Base-by-base conservation (phyloP, 2,329 filamentous ascomycete genomes). In the Epichloe coenophiala region DNA sequence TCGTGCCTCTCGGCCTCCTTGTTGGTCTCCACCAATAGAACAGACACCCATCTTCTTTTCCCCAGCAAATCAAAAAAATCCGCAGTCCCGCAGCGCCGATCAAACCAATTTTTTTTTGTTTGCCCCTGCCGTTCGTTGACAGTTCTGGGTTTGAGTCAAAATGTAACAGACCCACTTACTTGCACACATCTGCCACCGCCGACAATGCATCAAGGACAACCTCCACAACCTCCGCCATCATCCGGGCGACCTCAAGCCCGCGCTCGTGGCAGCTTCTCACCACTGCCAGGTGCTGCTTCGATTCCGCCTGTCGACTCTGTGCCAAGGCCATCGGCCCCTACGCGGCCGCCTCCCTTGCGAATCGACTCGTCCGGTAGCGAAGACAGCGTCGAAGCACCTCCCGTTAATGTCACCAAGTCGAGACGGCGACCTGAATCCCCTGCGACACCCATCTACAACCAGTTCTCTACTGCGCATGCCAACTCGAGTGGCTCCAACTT, bases 251-350 rank as follows among this genome's bases (percentile, higher is more conserved):
- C 71, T 52, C 64, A 65, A 48, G 67, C 70, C 44, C 69, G 73
- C 55, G 72, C 71, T 53, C 74, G 75, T 31, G 75, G 76, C 55
- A 77, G 74, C 69, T 80, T 80, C 67, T 74, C 75, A 53, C 73
- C 77, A 53, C 64, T 78, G 55, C 68, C 73, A 42, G 60, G 58
- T 47, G 57, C 61, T 44, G 57, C 61, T 44, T 58, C 61, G 45
- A 61, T 57, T 11, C 59, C 63, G 35, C 56, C 59, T 3, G 56
- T 63, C 52, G 57, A 62, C 46, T 52, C 65, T 41, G 47, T 59
- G 56, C 57, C 53, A 50, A 61, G 54, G 48, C 56, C 50, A 17
- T 50, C 55, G 15, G 57, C 56, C 5, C 58, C 63, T 4, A 51
- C 56, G 19, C 61, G 64, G 36, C 65, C 65, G 17, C 68, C 64